Evolutionary conservation across 768 basidiomycete species (phyloP).

Genomic region (Kwoniella botswanensis): DNA sequence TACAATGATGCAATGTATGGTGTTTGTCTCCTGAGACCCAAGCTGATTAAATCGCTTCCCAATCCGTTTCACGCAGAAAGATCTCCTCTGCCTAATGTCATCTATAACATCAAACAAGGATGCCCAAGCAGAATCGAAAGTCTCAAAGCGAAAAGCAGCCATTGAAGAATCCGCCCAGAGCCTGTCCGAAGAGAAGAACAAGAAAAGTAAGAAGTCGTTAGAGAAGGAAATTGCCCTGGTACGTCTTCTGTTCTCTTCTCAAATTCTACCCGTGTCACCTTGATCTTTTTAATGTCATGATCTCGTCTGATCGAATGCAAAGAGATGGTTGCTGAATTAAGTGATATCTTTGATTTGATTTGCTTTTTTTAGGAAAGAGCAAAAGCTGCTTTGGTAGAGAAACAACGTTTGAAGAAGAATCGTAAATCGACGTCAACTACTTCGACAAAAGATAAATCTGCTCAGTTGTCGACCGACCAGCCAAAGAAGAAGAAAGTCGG

Average conservation of each 20-base stretch:
- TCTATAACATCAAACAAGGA: constrained; percentile 16
- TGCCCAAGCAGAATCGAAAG: not conserved
- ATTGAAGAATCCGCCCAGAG: constrained; percentile 10
- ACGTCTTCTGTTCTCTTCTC: not conserved
- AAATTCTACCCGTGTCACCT: not conserved
- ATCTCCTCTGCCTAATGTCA: constrained; percentile 22
- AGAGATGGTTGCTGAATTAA: not conserved
- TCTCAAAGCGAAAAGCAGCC: constrained; percentile 11
- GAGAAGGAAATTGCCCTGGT: constrained; percentile 21
- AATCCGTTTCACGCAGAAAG: not conserved
- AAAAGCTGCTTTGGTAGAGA: constrained; percentile 13
- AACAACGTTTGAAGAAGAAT: constrained; percentile 14
- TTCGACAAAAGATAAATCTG: too few species aligned
- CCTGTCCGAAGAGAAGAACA: constrained; percentile 9
- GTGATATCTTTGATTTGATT: not conserved
- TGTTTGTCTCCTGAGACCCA: not conserved
- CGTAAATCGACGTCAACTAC: not conserved
- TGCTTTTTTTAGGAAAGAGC: constrained; percentile 7
- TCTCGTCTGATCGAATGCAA: not conserved
- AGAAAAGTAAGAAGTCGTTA: constrained; percentile 9
- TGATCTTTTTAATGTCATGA: not conserved
- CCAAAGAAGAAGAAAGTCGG: constrained; percentile 15
- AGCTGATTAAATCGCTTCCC: not conserved
- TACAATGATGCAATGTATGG: not conserved
- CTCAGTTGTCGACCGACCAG: not conserved